Percentiles rank a stretch among this genome's conserved stretches.
Conservation (phyloP, 225 moss, liverwort and hornwort species). For the Marchantia polymorpha region DNA sequence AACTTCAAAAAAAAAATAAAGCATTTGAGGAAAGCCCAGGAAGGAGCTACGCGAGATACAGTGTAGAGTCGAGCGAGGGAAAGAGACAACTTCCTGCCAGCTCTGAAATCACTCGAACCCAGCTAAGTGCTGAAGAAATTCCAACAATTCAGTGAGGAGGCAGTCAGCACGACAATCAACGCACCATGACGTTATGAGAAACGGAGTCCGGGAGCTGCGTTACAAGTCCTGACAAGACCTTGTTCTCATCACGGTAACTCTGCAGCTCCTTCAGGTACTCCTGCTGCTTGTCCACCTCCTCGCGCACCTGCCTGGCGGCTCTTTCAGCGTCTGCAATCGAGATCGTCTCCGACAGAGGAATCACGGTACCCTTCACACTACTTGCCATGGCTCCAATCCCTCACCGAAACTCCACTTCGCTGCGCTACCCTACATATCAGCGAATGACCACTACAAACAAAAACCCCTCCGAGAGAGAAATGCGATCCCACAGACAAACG, state of each 20-base stretch:
- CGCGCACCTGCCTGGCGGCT: slow-evolving; percentile 65
- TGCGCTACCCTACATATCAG: too few species aligned
- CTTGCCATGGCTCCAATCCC: not conserved
- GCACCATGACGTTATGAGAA: slow-evolving; percentile 76
- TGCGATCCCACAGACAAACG: too few species aligned
- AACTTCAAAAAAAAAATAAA: not conserved
- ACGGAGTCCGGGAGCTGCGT: slow-evolving; percentile 75
- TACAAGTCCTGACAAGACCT: slow-evolving; percentile 63
- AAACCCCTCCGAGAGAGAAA: too few species aligned
- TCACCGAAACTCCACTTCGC: too few species aligned
- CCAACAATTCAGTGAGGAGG: not conserved
- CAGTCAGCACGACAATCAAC: not conserved
- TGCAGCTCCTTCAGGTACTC: slow-evolving; percentile 62
- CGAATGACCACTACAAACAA: too few species aligned
- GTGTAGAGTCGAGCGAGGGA: not conserved
- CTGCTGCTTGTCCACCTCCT: slow-evolving; percentile 54
- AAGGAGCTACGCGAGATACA: too few species aligned
- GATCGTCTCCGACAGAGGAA: slow-evolving; percentile 68
- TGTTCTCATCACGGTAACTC: slow-evolving; percentile 62
- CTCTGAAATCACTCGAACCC: not conserved
- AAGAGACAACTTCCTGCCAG: not conserved
- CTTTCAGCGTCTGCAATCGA: slow-evolving; percentile 66
- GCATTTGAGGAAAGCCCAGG: too few species aligned
- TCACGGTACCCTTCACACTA: slow-evolving; percentile 56
- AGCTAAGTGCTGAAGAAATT: not conserved